Evolutionary conservation across 2,329 filamentous ascomycete species (phyloP), one percentile per base, ranked within the genome.

Genomic region (Botrytis galanthina): DNA sequence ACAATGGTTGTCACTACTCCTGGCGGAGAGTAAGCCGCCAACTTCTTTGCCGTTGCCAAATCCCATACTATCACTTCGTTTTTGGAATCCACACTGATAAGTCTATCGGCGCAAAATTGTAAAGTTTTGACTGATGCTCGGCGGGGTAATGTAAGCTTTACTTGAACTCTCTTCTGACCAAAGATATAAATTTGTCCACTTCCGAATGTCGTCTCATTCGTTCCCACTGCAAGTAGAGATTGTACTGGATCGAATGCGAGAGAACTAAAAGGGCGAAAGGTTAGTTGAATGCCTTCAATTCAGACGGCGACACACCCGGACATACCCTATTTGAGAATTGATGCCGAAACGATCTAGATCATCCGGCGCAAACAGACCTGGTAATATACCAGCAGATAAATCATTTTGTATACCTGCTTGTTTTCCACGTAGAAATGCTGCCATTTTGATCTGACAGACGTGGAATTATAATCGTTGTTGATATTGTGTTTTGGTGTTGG

Each of bases 211-310:
- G 92, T 94, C 83, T 97, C 92, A 81, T 90, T 93, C 60, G 96
- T 99, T 74, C 94, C 96, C 76, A 98, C 89, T 60, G 96, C 96
- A 70, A 99, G 87, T 73, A 99, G 90, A 42, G 95, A 97, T 81
- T 99, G 96, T 20, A 98, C 88, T 1, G 96, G 95, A 77, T 98
- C 95, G 84, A 97, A 98, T 75, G 94, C 92, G 76, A 98, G 85
- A 76, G 92, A 92, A 79, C 93, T 94, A 79, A 71, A 73, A 74
- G 59, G 62, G 68, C 75, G 74, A 77, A 71, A 67, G 68, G 37
- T 57, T 71, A 71, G 51, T 63, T 75, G 73, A 48, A 59, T 48
- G 22, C 63, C 69, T 48, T 51, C 57, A 51, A 69, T 66, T 69
- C 42, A 26, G 14, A 32, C 32, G 22, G 18, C 46, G 35, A 32